phyloP scores from a whole-genome alignment of 345 rosid genomes.

The Dipteronia dyeriana region DNA sequence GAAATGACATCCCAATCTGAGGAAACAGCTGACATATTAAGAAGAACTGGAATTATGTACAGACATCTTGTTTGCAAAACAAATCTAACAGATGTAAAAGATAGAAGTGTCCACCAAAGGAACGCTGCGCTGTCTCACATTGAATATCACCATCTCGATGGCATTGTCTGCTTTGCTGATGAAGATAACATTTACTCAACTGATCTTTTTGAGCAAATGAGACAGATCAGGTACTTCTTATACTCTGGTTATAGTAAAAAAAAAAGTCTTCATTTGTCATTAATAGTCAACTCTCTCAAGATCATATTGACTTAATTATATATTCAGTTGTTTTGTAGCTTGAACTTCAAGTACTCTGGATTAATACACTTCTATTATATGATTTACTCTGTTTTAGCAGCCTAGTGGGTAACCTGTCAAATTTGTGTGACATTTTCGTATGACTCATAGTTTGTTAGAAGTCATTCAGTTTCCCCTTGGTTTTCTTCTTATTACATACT shows the following conservation, averaged over 20 bases:
- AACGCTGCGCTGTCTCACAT: slow-evolving; percentile 65
- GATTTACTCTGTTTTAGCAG: not conserved
- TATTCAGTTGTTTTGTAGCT: not conserved
- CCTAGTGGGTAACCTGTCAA: not conserved
- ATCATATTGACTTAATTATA: not conserved
- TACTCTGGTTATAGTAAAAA: not conserved
- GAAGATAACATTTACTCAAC: slow-evolving; percentile 41
- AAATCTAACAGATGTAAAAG: slow-evolving; percentile 49
- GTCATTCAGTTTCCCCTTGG: not conserved
- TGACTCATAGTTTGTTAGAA: not conserved
- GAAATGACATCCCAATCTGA: slow-evolving; percentile 57
- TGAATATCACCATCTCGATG: slow-evolving; percentile 60
- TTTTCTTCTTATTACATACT: not conserved
- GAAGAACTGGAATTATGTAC: slow-evolving; percentile 55
- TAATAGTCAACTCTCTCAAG: not conserved
- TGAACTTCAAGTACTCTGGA: not conserved
- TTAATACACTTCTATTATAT: not conserved
- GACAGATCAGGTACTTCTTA: slow-evolving; percentile 52
- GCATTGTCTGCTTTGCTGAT: slow-evolving; percentile 60
- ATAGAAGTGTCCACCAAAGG: slow-evolving; percentile 52
- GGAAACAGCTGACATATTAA: slow-evolving; percentile 53
- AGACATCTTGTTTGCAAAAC: slow-evolving; percentile 60
- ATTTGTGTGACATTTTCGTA: not conserved
- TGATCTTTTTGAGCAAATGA: slow-evolving; percentile 58
- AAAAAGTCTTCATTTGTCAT: not conserved